Evolutionary conservation across 495 filamentous ascomycete genomes (phyloP), one percentile per base, ranked within the genome.

Genomic region (Apodospora peruviana): DNA sequence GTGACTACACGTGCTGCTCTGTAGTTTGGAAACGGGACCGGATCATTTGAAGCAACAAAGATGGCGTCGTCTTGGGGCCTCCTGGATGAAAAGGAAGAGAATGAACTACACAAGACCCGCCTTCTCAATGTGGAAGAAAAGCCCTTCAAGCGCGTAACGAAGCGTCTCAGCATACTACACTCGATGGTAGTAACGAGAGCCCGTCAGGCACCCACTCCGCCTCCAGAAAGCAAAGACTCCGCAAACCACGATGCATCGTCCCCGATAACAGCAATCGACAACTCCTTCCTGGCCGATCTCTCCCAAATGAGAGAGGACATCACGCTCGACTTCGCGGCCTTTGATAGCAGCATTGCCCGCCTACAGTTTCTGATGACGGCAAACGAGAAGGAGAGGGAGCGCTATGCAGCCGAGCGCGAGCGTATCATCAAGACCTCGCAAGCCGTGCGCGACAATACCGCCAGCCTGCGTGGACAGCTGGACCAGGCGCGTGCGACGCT

Each of bases 121-220:
- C 88, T 96, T 19, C 79, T 97, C 27, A 84, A 83, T 56, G 86
- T 96, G 55, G 93, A 98, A 76, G 86, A 94, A 60, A 90, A 89
- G 44, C 89, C 90, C 2, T 96, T 91, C 79, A 87, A 88, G 65
- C 88, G 91, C 42, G 80, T 98, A 43, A 84, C 86, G 9, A 89
- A 89, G 69, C 83, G 87, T 36, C 79, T 95, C 10, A 71, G 85
- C 21, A 75, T 80, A 24, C 75, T 87, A 4, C 74, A 83, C 42
- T 79, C 82, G 2, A 70, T 87, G 23, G 66, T 79, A 16, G 67
- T 71, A 44, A 68, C 71, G 8, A 73, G 74, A 27, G 69, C 70
- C 24, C 73, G 73, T 17, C 79, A 84, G 23, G 81, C 79, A 2
- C 81, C 79, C 36, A 87, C 85, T 12, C 86, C 88, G 37, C 83